phyloP scores from a whole-genome alignment of 495 filamentous ascomycete genomes.

The Sporormia fimetaria region DNA sequence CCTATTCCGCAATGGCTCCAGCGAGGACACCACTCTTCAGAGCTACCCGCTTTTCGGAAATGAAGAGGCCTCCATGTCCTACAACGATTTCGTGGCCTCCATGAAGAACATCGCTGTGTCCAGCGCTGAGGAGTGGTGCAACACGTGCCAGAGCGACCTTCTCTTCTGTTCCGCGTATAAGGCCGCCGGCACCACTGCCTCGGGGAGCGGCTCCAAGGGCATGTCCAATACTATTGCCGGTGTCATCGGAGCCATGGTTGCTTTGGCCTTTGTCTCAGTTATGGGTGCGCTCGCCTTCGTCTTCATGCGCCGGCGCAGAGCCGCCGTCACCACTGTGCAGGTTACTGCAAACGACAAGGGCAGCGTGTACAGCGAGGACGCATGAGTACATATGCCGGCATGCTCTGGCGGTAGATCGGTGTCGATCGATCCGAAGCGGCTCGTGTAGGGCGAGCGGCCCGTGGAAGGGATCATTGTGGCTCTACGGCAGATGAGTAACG shows the following conservation, averaged over 20 bases:
- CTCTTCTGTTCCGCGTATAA: conserved; percentile 3
- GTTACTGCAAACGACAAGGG: no score
- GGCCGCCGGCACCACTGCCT: background rate
- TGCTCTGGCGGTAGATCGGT: no score
- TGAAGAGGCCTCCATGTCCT: conserved; percentile 30
- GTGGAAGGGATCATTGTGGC: no score
- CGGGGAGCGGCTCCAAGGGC: background rate
- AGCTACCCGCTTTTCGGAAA: conserved; percentile 39
- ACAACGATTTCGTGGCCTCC: conserved; percentile 35
- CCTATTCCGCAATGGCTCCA: conserved; percentile 44
- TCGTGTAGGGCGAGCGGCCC: no score
- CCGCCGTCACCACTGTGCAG: no score
- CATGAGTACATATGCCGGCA: no score
- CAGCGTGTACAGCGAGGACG: no score
- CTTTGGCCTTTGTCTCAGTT: no score
- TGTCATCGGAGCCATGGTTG: conserved; percentile 13
- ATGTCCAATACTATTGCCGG: conserved; percentile 10
- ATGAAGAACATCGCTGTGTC: conserved; percentile 37
- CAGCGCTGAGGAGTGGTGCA: conserved; percentile 37
- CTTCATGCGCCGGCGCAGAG: no score
- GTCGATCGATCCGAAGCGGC: no score
- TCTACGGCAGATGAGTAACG: no score
- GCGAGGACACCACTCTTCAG: conserved; percentile 21
- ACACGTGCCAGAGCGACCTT: conserved; percentile 35
- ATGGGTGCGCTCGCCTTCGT: no score